Evolutionary conservation across 441 rosid species (phyloP), one percentile per base, ranked within the genome.

Genomic region (Adansonia rubrostipa): DNA sequence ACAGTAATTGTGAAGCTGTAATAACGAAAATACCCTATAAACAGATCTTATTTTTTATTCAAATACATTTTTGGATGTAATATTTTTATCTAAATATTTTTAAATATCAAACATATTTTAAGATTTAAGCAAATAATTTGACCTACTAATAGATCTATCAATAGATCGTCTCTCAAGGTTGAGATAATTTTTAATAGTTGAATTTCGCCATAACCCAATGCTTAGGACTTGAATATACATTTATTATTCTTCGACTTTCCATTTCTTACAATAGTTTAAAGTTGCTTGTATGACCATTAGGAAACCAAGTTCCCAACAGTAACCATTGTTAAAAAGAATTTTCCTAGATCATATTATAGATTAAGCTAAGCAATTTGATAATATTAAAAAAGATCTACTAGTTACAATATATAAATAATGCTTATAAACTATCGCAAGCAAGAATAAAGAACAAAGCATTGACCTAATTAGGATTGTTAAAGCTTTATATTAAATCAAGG

Each of bases 361-460:
- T 50, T 33, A 69, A 20, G 9, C 44, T 6, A 71, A 71, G 8
- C 14, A 71, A 51, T 28, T 71, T 28, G 71, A 66, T 53, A 24
- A 24, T 24, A 24, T 66, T 17, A 42, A 19, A 45, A 50, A 50
- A 70, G 24, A 50, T 1, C 15, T 51, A 70, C 28, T 28, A 48
- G 19, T 22, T 69, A 13, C 11, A 69, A 20, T 47, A 13, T 24
- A 24, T 24, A 24, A 1, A 33, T 50, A 22, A 22, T 50, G 58
- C 33, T 22, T 70, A 50, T 70, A 70, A 50, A 70, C 60, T 14
- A 50, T 28, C 24, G 0, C 45, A 71, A 71, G 61, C 61, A 28
- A 71, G 22, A 28, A 15, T 15, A 51, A 71, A 71, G 61, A 70
- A 71, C 45, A 71, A 71, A 71, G 44, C 74, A 53, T 71, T 71